Evolutionary conservation across 2,329 filamentous ascomycete genomes (phyloP), one percentile per base, ranked within the genome.

Genomic region (Didymella keratinophila): DNA sequence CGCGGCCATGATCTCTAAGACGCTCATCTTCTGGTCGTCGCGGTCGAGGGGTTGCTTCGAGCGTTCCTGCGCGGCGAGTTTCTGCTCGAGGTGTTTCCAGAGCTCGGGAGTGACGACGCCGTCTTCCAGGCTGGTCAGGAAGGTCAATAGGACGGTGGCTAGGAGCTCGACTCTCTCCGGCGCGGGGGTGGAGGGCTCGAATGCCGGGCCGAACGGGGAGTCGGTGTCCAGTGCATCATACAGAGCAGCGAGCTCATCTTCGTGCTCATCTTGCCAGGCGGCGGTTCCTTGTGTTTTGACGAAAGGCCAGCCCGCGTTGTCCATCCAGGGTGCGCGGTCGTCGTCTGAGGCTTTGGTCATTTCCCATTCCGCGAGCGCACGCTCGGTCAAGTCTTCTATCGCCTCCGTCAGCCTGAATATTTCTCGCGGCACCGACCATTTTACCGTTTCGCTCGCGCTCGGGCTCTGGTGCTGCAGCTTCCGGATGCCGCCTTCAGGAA

Each of bases 331-430:
- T 28, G 82, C 79, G 25, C 63, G 71, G 27, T 72, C 66, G 18
- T 63, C 67, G 20, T 71, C 67, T 11, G 43, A 53, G 37, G 73
- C 69, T 51, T 80, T 79, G 27, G 80, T 83, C 86, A 88, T 89
- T 45, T 81, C 82, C 85, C 85, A 88, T 64, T 88, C 86, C 9
- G 86, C 86, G 25, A 87, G 76, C 11, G 84, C 82, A 32, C 86
- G 81, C 64, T 86, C 84, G 27, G 80, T 80, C 66, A 87, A 73
- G 66, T 84, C 82, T 70, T 87, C 85, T 75, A 97, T 84, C 11
- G 88, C 86, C 74, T 97, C 92, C 5, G 93, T 97, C 70, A 99
- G 85, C 72, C 89, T 89, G 78, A 97, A 96, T 9, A 98, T 82
- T 76, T 97, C 94, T 60, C 91, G 88, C 0, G 95, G 94, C 1